These are phyloP conservation scores for Sodiomyces alkalinus DNA, from an alignment of 2,329 filamentous ascomycete genomes.

Conservation along the genomic window DNA sequence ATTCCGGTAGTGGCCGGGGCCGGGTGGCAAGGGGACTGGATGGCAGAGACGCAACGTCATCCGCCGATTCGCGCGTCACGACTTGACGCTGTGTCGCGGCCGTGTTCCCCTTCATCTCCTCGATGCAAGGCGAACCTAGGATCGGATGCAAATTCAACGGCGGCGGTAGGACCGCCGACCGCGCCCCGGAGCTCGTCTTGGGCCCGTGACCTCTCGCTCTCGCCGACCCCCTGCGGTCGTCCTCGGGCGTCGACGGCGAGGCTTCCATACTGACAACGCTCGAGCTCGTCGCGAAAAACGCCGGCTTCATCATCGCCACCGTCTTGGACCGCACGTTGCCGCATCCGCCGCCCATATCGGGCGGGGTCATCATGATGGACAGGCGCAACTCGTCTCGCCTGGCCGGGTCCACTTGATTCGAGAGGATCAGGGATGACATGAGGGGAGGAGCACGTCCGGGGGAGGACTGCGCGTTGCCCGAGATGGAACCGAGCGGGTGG, in stretches of 20 bases:
- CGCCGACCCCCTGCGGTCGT: conserved; percentile 1
- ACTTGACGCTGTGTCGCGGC: too few species aligned
- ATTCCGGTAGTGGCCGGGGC: background rate
- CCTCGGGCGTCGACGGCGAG: conserved; percentile 6
- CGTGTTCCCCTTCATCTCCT: background rate
- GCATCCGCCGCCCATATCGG: background rate
- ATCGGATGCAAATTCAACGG: conserved; percentile 4
- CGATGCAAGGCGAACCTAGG: background rate
- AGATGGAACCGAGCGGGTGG: conserved; percentile 1
- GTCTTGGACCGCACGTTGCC: conserved; percentile 5
- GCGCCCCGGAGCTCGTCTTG: conserved; percentile 3
- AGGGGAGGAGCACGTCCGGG: conserved; percentile 6
- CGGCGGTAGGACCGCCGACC: conserved; percentile 4
- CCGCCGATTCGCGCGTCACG: background rate
- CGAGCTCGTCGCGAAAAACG: conserved; percentile 5
- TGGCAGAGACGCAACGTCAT: background rate
- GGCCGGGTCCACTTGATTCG: background rate
- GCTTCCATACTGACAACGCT: conserved; percentile 6
- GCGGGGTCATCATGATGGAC: conserved; percentile 3
- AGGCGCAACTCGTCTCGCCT: background rate
- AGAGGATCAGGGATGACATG: conserved; percentile 1
- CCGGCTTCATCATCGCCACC: conserved; percentile 8
- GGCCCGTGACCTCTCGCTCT: too few species aligned
- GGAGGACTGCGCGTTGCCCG: conserved; percentile 1
- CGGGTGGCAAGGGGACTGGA: background rate